Conservation (phyloP, 2,329 filamentous ascomycete species). For the Penicillium brasilianum region DNA sequence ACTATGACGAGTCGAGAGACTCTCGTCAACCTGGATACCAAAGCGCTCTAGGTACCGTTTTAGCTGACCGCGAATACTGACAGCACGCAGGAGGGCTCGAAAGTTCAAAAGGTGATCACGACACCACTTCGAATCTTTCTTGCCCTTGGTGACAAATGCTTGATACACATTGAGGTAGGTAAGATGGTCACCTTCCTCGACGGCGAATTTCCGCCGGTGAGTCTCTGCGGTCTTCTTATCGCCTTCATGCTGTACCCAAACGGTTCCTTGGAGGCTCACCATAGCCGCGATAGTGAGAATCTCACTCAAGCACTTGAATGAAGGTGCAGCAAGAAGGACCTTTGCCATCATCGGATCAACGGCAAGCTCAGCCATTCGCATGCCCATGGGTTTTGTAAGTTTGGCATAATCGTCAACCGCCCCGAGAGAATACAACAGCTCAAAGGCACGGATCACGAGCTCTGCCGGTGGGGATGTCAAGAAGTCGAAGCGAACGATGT, state of each 20-base stretch:
- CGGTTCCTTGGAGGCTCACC: slow-evolving; percentile 80
- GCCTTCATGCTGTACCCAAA: slow-evolving; percentile 82
- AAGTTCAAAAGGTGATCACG: slow-evolving; percentile 86
- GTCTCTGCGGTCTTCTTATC: slow-evolving; percentile 77
- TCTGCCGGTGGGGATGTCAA: slow-evolving; percentile 83
- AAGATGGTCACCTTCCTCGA: slow-evolving; percentile 90
- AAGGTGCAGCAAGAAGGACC: slow-evolving; percentile 74
- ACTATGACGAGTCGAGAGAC: slow-evolving; percentile 45
- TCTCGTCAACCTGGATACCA: slow-evolving; percentile 71
- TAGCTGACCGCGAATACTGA: slow-evolving; percentile 85
- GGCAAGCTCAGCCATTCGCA: slow-evolving; percentile 89
- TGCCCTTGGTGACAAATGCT: slow-evolving; percentile 80
- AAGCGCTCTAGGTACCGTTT: slow-evolving; percentile 87
- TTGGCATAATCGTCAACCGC: slow-evolving; percentile 89
- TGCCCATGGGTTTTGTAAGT: slow-evolving; percentile 84
- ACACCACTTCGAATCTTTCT: slow-evolving; percentile 84
- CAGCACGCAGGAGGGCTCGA: slow-evolving; percentile 78
- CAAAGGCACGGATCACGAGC: slow-evolving; percentile 82
- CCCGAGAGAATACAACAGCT: slow-evolving; percentile 84
- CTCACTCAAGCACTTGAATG: slow-evolving; percentile 80
- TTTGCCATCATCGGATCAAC: slow-evolving; percentile 97
- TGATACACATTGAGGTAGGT: slow-evolving; percentile 94
- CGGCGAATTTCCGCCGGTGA: slow-evolving; percentile 80
- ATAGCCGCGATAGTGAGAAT: slow-evolving; percentile 93
- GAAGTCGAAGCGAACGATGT: slow-evolving; percentile 88